Evolutionary conservation across 2,329 filamentous ascomycete species (phyloP).

Genomic region (Botrytis deweyae): DNA sequence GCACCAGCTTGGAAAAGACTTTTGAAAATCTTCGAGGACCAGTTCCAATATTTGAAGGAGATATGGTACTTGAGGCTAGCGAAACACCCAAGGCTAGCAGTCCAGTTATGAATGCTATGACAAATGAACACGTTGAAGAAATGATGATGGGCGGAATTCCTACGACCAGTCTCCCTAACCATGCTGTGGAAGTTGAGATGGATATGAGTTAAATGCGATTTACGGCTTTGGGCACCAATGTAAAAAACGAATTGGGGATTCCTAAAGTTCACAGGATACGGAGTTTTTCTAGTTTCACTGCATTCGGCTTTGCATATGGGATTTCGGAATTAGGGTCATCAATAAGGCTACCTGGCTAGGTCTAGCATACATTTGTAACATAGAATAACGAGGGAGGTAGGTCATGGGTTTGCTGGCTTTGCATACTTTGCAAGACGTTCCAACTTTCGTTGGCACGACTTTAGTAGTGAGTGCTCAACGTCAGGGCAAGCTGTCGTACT

Average conservation of each 20-base stretch:
- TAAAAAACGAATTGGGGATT: slow-evolving; percentile 21
- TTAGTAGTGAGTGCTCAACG: slow-evolving; percentile 2
- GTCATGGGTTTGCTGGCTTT: slow-evolving; percentile 16
- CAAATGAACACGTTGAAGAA: slow-evolving; percentile 22
- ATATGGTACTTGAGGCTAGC: slow-evolving; percentile 49
- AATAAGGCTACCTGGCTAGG: slow-evolving; percentile 23
- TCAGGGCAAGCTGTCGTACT: slow-evolving; percentile 1
- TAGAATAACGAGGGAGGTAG: slow-evolving; percentile 23
- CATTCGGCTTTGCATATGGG: slow-evolving; percentile 24
- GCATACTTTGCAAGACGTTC: slow-evolving; percentile 15
- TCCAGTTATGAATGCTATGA: slow-evolving; percentile 23
- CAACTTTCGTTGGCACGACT: slow-evolving; percentile 8
- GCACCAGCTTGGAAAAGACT: slow-evolving; percentile 52
- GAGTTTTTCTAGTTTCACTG: slow-evolving; percentile 23
- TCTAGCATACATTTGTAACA: slow-evolving; percentile 23
- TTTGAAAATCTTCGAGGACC: slow-evolving; percentile 57
- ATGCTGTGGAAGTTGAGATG: slow-evolving; percentile 43
- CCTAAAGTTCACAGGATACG: slow-evolving; percentile 22
- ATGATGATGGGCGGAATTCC: slow-evolving; percentile 26
- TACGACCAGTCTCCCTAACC: slow-evolving; percentile 22
- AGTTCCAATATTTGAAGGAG: slow-evolving; percentile 58
- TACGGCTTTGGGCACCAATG: slow-evolving; percentile 18
- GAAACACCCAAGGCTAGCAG: slow-evolving; percentile 42
- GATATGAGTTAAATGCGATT: slow-evolving; percentile 43
- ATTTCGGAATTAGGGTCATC: slow-evolving; percentile 20